Evolutionary conservation across 1,284 basidiomycete genomes (phyloP), one percentile per base, ranked within the genome.

Genomic region (Amylostereum areolatum): DNA sequence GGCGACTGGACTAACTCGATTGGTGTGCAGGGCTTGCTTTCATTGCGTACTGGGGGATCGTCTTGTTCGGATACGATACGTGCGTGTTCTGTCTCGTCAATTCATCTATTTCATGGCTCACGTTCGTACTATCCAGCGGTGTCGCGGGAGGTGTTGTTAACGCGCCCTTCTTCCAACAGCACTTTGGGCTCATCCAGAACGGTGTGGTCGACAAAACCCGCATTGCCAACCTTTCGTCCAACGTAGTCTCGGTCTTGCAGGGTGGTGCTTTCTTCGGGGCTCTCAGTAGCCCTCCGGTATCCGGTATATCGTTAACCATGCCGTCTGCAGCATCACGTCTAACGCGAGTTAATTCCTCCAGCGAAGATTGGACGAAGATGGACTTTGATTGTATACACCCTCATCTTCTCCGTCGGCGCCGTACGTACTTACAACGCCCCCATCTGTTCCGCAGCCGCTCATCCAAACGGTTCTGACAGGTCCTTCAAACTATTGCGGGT

Each of bases 221-320:
- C 43, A 59, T 62, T 9, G 69, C 78, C 55, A 68, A 70, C 2
- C 70, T 90, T 28, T 81, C 75, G 6, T 75, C 73, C 43, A 83
- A 83, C 57, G 74, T 86, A 48, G 88, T 90, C 27, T 83, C 86
- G 7, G 85, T 90, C 24, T 75, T 91, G 18, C 87, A 89, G 62
- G 88, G 81, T 2, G 87, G 87, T 36, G 84, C 83, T 2, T 90
- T 90, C 73, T 90, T 91, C 59, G 88, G 89, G 43, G 83, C 88
- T 10, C 61, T 91, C 5, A 70, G 73, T 24, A 81, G 77, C 55
- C 78, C 81, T 0, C 83, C 83, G 0, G 58, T 86, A 25, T 85
- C 85, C 25, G 67, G 83, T 84, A 50, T 42, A 68, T 63, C 4
- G 33, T 49, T 24, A n/a, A n/a, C n/a, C n/a, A n/a, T n/a, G n/a